Evolutionary conservation across 805 yeast genomes (phyloP), one percentile per base, ranked within the genome.

Genomic region (Candida silvatica): DNA sequence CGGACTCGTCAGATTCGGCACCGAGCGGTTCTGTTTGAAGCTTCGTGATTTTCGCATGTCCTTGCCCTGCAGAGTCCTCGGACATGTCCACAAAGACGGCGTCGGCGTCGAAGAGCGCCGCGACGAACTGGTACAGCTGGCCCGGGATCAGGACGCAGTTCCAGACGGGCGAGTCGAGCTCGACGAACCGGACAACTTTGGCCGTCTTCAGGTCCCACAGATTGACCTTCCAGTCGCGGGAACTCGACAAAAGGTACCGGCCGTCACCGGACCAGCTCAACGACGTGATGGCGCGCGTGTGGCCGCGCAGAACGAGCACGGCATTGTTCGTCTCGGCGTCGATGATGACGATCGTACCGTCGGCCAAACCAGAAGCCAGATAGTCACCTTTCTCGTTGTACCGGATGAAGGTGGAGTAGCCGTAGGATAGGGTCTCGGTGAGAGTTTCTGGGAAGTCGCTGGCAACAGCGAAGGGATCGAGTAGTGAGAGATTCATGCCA

Each of bases 401-500:
- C 51, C 71, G 73, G 27, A 87, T 67, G 39, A 74, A 74, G 6
- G 85, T 80, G 0, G 84, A 68, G 29, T 75, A 72, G 2, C 86
- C 80, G 36, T 74, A 75, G 9, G 71, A 72, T 9, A 86, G 59
- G 0, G 88, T 77, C 40, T 77, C 77, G 2, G 81, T 71, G n/a
- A 85, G 69, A 2, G 80, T 70, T 41, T 88, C 95, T 0, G 97
- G 97, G 48, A 73, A 88, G 51, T 88, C 97, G 49, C 85, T 86
- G 16, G 94, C 80, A 17, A 90, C 87, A 2, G 90, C 76, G 55
- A 86, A 85, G 3, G 97, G 97, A 56, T 88, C 97, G 43, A 84
- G 73, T 17, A 90, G 66, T 7, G 92, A 67, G 23, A 87, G 63
- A 55, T 88, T 88, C 92, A 84, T 84, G 5, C 27, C 14, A n/a